Evolutionary conservation across 371 early-diverging fungal genomes (phyloP), one percentile per base, ranked within the genome.

Genomic region (Actinomortierella wolfii): DNA sequence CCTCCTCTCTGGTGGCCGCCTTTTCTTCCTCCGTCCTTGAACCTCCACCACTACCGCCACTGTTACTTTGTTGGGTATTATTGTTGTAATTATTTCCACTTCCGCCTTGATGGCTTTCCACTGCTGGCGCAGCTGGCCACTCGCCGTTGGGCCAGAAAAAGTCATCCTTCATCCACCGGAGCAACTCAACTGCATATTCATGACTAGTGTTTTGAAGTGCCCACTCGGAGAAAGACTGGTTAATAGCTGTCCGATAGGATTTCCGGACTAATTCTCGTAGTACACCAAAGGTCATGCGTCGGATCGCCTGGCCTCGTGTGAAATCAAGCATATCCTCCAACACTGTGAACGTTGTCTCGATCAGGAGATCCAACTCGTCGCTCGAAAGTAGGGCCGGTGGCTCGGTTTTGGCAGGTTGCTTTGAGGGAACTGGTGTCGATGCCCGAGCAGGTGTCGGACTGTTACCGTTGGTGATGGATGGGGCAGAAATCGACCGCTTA

Each of bases 291-390:
- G 73, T 62, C 73, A 73, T 73, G 2, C 73, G 62, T 1, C 73
- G 73, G 53, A 73, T 73, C 42, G 73, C 65, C 51, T 73, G 73
- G 25, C 73, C 62, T 18, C 66, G 65, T 24, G 73, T 66, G 25
- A 73, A 73, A 23, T 73, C 73, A 66, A 73, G 62, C 66, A 73
- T 66, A 17, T 73, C 73, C 39, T 73, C 73, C 17, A 73, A 48
- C n/a, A 66, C 67, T 8, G 63, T 65, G 46, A 73, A 73, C 28
- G 73, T 61, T 4, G 67, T 73, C 24, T 73, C 73, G 49, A 73
- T 73, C 39, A 73, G 29, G 8, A 73, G 46, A 23, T 73, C 73
- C 15, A 73, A 54, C 26, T 73, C 73, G 43, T 73, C 73, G 48
- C 52, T 56, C 17, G 73, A 73, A 0, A 73, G 51, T 8, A 73